Evolutionary conservation across 805 yeast species (phyloP).

Genomic region (Myxozyma nipponensis): DNA sequence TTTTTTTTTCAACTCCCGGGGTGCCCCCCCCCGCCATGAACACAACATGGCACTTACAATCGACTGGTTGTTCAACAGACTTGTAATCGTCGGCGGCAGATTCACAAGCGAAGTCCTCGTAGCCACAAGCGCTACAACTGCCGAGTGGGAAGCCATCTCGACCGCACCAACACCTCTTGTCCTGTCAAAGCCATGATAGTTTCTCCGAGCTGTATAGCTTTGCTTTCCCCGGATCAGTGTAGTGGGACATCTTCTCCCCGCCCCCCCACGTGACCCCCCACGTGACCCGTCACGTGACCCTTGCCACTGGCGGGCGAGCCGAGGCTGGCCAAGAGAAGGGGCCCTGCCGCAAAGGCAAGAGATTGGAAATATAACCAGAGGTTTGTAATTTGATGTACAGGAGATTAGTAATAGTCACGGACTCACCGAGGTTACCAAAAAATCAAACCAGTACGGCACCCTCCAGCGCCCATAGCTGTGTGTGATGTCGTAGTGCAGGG

Average conservation of each 20-base stretch:
- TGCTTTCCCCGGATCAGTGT: background rate
- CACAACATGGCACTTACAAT: slow-evolving; percentile 39
- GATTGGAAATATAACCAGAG: too few relatives aligned
- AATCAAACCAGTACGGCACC: too few relatives aligned
- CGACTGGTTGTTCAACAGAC: slow-evolving; percentile 48
- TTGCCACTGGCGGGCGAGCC: background rate
- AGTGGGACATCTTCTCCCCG: background rate
- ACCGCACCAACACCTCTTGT: background rate
- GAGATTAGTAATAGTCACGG: too few relatives aligned
- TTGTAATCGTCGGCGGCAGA: slow-evolving; percentile 49
- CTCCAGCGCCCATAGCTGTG: background rate
- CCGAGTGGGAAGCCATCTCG: slow-evolving; percentile 34
- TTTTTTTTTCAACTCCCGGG: background rate
- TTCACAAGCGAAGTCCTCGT: slow-evolving; percentile 51
- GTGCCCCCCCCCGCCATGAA: background rate
- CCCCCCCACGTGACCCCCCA: background rate
- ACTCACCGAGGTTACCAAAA: too few relatives aligned
- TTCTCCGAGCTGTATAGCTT: background rate
- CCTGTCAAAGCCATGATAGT: background rate
- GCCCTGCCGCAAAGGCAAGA: too few relatives aligned
- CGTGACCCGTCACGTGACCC: background rate
- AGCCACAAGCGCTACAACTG: slow-evolving; percentile 38
- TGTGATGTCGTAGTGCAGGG: too few relatives aligned
- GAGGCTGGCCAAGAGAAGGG: background rate
- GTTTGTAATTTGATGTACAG: too few relatives aligned